Evolutionary conservation across 768 basidiomycete genomes (phyloP).

Genomic region (Lactifluus piperatus): DNA sequence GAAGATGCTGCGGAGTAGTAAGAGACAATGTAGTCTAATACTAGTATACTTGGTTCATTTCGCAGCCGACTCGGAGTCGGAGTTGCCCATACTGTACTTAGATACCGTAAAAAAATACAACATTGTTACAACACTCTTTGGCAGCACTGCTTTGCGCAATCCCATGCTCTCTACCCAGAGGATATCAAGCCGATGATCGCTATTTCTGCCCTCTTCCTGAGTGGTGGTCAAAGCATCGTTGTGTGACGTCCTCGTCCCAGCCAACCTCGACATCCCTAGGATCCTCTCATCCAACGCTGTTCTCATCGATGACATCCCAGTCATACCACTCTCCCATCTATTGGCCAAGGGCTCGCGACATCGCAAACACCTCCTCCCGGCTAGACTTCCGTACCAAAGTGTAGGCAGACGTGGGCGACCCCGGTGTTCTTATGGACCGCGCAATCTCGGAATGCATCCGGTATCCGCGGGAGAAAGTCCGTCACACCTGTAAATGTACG

Average conservation of each 20-base stretch:
- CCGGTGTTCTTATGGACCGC: background rate
- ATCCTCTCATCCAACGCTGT: background rate
- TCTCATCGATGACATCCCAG: background rate
- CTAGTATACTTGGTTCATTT: no score
- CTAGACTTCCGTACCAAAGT: slow-evolving; percentile 1
- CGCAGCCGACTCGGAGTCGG: no score
- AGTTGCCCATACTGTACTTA: no score
- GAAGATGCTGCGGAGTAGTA: no score
- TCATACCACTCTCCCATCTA: slow-evolving; percentile 5
- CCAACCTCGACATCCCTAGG: background rate
- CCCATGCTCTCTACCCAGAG: no score
- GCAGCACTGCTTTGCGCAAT: no score
- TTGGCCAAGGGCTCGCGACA: slow-evolving; percentile 2
- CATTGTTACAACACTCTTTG: no score
- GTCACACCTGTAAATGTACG: background rate
- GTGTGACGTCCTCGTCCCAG: slow-evolving; percentile 5
- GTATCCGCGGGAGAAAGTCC: background rate
- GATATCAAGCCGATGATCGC: background rate
- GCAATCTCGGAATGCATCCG: background rate
- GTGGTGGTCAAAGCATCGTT: background rate
- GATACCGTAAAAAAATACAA: no score
- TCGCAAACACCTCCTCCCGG: background rate
- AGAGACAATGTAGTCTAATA: no score
- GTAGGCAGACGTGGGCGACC: background rate
- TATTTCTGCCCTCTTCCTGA: slow-evolving; percentile 4